Evolutionary conservation across 352 stramenopile species (phyloP), one percentile per base, ranked within the genome.

Genomic region (Saprolegnia parasitica): DNA sequence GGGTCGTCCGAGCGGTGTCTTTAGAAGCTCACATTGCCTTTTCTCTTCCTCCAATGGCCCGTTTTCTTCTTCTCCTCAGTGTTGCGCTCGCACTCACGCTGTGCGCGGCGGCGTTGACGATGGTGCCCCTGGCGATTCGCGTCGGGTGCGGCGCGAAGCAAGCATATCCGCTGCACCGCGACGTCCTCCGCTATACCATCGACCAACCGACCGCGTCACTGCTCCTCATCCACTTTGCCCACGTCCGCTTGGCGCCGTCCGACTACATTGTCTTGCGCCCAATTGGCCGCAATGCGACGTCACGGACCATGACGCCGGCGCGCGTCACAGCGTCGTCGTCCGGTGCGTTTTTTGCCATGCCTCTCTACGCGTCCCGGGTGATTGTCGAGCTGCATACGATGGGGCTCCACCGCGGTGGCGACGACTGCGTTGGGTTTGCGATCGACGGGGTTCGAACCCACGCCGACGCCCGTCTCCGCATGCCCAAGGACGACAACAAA

Each of bases 221-320:
- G 16, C 89, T 87, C 67, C 80, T 87, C 42, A 50, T 90, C 3
- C 80, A 88, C 39, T 86, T 92, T 49, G 74, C 65, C 23, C 68
- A 75, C 20, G 86, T 92, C 52, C 71, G 78, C 32, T 56, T 92
- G 11, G 81, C 82, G 4, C 62, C 76, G 20, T 57, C 78, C 4
- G 84, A 92, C 60, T 49, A 76, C 11, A 32, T 92, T 32, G 46
- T 84, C 9, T 23, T 90, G 15, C 58, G 58, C 8, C 39, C 21
- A 23, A 8, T 23, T n/a, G 46, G 0, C 26, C 15, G 75, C 76
- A 66, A 71, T 67, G n/a, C n/a, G n/a, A 63, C 4, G 76, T 71
- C 13, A 74, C 81, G 56, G 71, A 39, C 5, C 56, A 67, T 35
- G 61, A 63, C 20, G 58, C 26, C 50, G 74, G 62, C 32, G 70